Evolutionary conservation across 192 early-diverging fungal genomes (phyloP).

Genomic region (Mortierella hygrophila): DNA sequence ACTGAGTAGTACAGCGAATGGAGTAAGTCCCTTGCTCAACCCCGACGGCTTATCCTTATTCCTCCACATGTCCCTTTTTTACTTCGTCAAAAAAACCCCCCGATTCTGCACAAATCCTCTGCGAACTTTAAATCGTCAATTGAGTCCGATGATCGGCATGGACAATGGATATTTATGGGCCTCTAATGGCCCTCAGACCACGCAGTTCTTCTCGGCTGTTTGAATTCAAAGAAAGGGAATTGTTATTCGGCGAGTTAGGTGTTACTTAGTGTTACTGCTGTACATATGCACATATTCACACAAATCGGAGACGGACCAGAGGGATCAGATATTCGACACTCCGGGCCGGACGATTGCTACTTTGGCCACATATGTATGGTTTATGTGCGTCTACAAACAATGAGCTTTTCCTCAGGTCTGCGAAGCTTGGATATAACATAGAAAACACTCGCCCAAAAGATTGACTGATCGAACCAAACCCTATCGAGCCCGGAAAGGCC

Average conservation of each 20-base stretch:
- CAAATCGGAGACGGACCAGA: neutral
- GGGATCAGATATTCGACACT: conserved; percentile 5
- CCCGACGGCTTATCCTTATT: conserved; percentile 18
- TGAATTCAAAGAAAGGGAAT: neutral
- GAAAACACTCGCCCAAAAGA: conserved; percentile 11
- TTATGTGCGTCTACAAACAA: conserved; percentile 10
- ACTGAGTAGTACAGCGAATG: neutral
- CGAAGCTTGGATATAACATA: conserved; percentile 12
- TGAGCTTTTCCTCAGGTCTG: conserved; percentile 11
- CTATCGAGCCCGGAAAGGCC: conserved; percentile 12
- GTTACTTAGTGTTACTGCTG: no score
- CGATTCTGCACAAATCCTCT: neutral
- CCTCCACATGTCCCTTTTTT: conserved; percentile 11
- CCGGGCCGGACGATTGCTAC: neutral
- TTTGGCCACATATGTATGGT: neutral
- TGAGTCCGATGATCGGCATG: neutral
- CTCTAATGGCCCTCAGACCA: neutral
- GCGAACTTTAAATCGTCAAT: neutral
- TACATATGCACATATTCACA: conserved; percentile 11
- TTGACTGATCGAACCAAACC: conserved; percentile 7
- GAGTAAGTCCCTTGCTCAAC: conserved; percentile 4
- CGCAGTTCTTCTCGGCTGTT: neutral
- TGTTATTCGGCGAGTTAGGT: neutral
- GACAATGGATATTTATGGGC: neutral
- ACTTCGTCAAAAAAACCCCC: conserved; percentile 3